These are phyloP conservation scores for Alternaria postmessia DNA, from an alignment of 2,329 filamentous ascomycete species.

Conservation along the genomic window DNA sequence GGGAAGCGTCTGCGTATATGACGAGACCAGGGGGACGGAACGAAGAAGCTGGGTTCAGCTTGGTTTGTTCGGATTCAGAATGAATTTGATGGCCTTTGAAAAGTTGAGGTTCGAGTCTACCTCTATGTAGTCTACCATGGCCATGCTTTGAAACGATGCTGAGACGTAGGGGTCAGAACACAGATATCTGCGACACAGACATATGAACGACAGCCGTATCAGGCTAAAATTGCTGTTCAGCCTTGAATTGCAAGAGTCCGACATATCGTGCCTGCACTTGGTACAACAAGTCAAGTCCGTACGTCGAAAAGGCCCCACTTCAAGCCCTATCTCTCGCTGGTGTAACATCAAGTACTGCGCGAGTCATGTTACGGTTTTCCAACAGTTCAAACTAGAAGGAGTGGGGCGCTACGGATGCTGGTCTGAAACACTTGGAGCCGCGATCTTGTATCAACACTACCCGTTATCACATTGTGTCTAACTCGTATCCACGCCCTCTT, in stretches of 20 bases:
- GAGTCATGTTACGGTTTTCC: conserved; percentile 3
- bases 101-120: not conserved
- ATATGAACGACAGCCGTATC: conserved; percentile 24
- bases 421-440: conserved; percentile 19
- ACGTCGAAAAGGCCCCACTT: not conserved
- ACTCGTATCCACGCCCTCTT: conserved; percentile 19
- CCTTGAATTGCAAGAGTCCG: conserved; percentile 10
- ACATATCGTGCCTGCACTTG: not conserved
- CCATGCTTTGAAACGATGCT: conserved; percentile 41
- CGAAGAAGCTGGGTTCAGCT: conserved; percentile 7
- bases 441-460: conserved; percentile 15
- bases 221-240: conserved; percentile 6
- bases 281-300: not conserved
- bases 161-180: conserved; percentile 39
- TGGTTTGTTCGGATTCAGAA: not conserved
- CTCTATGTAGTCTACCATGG: conserved; percentile 20
- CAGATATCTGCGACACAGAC: conserved; percentile 30
- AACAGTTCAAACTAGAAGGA: not conserved
- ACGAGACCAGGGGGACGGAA: not conserved
- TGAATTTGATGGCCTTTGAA: not conserved
- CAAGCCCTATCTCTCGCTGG: conserved; percentile 3
- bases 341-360: conserved; percentile 1
- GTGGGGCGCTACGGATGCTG: not conserved
- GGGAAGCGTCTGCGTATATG: not conserved
- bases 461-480: conserved; percentile 1